Percentiles rank a stretch among this genome's conserved stretches.
These are phyloP conservation scores for Tetrahymena elliotti DNA, from an alignment of 73 alveolate species.

Conservation along the genomic window DNA sequence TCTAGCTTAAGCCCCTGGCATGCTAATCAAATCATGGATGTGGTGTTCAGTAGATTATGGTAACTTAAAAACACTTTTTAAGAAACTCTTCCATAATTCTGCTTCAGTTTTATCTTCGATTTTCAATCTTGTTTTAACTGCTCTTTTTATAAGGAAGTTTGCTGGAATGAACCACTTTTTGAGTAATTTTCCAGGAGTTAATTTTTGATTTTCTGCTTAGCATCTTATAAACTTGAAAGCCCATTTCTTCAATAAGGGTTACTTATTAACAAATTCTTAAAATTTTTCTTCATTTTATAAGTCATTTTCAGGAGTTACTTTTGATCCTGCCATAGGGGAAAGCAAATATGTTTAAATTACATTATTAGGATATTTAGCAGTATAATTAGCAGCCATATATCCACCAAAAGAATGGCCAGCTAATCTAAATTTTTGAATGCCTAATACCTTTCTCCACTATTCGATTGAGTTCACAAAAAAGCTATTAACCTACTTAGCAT, in stretches of 20 bases:
- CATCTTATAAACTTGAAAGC: background rate
- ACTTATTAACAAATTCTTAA: background rate
- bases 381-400: conserved; percentile 43
- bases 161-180: background rate
- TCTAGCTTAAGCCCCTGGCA: conserved; percentile 53
- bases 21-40: background rate
- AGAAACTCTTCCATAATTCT: background rate
- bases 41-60: conserved; percentile 49
- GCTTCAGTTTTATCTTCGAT: background rate
- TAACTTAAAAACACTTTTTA: conserved; percentile 15
- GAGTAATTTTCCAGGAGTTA: background rate
- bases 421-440: conserved; percentile 10
- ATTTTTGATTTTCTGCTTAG: background rate
- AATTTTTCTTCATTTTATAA: background rate
- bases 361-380: conserved; percentile 33
- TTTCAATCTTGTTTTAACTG: background rate
- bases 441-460: conserved; percentile 39
- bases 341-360: conserved; percentile 12
- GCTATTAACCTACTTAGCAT: conserved; percentile 29
- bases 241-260: background rate
- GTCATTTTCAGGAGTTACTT: conserved; percentile 30
- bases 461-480: conserved; percentile 42
- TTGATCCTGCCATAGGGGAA: conserved; percentile 36
- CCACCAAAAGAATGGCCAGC: conserved; percentile 66
- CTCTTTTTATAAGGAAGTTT: background rate